Evolutionary conservation across 176 grass and related monocot species (phyloP).

Genomic region (Oryza brachyantha): DNA sequence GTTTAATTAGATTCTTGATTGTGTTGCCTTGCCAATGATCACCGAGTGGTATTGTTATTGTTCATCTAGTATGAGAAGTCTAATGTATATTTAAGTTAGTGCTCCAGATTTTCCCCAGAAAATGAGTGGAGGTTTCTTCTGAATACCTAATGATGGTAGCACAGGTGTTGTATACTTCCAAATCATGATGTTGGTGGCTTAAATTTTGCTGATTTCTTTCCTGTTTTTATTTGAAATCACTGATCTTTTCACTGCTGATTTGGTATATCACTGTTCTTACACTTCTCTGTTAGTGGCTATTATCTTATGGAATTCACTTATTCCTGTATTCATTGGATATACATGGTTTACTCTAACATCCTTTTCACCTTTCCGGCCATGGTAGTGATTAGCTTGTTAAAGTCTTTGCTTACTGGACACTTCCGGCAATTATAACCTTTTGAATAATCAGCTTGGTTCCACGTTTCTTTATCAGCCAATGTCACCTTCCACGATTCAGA

Average conservation of each 20-base stretch:
- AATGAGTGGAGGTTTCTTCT: not conserved
- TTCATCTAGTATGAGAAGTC: not conserved
- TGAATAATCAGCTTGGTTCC: not conserved
- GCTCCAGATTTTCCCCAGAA: not conserved
- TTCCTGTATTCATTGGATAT: not conserved
- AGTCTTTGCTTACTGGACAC: not conserved
- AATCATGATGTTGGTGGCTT: not conserved
- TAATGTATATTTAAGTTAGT: not conserved
- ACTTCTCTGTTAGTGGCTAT: not conserved
- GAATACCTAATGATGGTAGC: not conserved
- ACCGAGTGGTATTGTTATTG: not conserved
- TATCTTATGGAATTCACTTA: not conserved
- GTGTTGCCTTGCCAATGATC: not conserved
- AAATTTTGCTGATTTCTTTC: not conserved
- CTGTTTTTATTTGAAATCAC: not conserved
- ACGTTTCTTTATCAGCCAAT: not conserved
- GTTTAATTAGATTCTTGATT: not conserved
- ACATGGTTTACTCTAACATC: constrained; percentile 27
- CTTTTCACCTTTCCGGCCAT: constrained; percentile 16
- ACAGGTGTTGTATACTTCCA: not conserved
- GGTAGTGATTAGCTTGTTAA: constrained; percentile 13
- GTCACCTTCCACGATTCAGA: not conserved
- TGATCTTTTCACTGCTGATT: not conserved
- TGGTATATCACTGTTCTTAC: not conserved
- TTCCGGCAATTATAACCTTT: not conserved